Base-by-base conservation (phyloP, 2,329 filamentous ascomycete species). In the Cladobotryum mycophilum region DNA sequence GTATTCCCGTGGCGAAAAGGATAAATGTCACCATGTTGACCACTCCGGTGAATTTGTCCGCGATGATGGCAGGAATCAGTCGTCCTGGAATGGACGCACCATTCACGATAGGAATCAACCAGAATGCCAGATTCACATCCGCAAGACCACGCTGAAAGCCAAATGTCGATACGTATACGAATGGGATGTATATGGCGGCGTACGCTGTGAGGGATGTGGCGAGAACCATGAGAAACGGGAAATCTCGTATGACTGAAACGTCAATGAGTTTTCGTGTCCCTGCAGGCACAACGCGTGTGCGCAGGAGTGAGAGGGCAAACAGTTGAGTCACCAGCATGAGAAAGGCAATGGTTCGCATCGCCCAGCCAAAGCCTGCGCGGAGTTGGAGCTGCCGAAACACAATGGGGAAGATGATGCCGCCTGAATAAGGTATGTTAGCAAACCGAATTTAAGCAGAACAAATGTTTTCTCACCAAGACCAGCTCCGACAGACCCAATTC, bases 301-400 rank as follows among this genome's bases (percentile, higher is more conserved):
- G 25, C 25, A 30, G 8, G 25, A 30, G 25, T 7, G 25, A 30
- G 2, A 30, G 25, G 3, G 37, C 37, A n/a, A 40, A 40, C 2
- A 40, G 14, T 14, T 40, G 37, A 12, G 37, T 40, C 6, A 40
- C 44, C 2, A 83, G 55, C 42, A 78, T 77, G 48, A 84, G 69
- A 53, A 84, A 79, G 0, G 73, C 80, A 38, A 81, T 67, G 0
- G 76, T 70, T 0, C 81, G 71, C 18, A 80, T 71, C 0, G 81
- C 81, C 78, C 80, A 83, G 0, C 72, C 70, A 58, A 82, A 84
- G 2, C 81, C 81, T 4, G 82, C 63, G n/a, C 67, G 68, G 0
- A 79, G 78, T 2, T 81, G 65, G 3, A 83, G 61, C 45, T 78
- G 71, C 56, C 70, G 65, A 3, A 75, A 67, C 6, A 76, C 66